Conservation (phyloP, 2,329 filamentous ascomycete genomes). For the Claviceps sp. region DNA sequence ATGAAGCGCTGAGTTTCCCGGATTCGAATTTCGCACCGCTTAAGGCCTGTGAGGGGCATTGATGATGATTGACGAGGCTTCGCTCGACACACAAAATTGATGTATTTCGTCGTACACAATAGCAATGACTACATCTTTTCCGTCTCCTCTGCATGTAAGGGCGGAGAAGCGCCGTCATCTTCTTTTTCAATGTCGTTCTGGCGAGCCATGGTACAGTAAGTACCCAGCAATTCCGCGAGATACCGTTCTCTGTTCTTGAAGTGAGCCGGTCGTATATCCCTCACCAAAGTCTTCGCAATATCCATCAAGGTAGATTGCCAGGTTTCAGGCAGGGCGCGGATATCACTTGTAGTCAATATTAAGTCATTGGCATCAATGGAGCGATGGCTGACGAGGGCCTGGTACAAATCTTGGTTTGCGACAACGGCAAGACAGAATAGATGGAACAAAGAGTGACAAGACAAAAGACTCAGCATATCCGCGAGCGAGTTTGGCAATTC, state of each 20-base stretch:
- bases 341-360: constrained; percentile 3
- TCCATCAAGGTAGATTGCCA: constrained; percentile 5
- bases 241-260: constrained; percentile 12
- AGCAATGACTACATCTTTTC: background rate
- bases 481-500: constrained; percentile 6
- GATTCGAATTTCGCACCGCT: too few species aligned
- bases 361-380: constrained; percentile 1
- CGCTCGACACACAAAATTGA: background rate
- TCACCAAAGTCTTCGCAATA: constrained; percentile 6
- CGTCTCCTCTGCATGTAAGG: background rate
- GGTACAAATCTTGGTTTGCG: constrained; percentile 1
- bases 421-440: constrained; percentile 5
- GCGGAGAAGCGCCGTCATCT: background rate
- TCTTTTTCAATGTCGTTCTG: background rate
- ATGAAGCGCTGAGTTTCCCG: too few species aligned
- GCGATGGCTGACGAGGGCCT: constrained; percentile 3
- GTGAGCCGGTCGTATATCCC: constrained; percentile 6
- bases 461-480: constrained; percentile 7
- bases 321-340: constrained; percentile 7
- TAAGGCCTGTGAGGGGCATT: background rate
- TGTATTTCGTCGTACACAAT: background rate
- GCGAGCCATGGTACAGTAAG: constrained; percentile 6
- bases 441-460: constrained; percentile 8
- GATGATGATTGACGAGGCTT: background rate
- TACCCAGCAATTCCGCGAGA: constrained; percentile 12